A percentile compares a stretch with the other conserved stretches of the same genome.
Conservation (phyloP, 495 filamentous ascomycete genomes). For the Monascus purpureus region DNA sequence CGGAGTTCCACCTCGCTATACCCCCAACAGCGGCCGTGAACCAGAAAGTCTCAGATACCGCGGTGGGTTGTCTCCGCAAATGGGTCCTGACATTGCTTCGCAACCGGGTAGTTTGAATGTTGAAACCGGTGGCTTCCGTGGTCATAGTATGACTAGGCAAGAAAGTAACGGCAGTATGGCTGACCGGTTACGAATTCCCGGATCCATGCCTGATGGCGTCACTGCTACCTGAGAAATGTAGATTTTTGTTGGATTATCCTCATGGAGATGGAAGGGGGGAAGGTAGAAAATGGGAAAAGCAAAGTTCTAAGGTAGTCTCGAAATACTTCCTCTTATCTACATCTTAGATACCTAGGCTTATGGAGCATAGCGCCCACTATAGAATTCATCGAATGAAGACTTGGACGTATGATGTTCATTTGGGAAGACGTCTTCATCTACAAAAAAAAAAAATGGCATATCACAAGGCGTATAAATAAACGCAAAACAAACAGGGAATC, state of each 20-base stretch:
- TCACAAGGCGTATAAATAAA: too few species aligned
- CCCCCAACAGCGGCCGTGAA: constrained; percentile 11
- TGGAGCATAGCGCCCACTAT: too few species aligned
- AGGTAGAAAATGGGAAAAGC: neutral
- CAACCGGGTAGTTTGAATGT: constrained; percentile 26
- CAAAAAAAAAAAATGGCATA: too few species aligned
- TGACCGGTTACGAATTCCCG: constrained; percentile 24
- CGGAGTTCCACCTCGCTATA: constrained; percentile 10
- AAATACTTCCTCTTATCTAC: neutral
- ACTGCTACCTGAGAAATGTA: constrained; percentile 2
- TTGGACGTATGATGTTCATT: too few species aligned
- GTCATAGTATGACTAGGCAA: constrained; percentile 22
- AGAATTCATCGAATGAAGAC: too few species aligned
- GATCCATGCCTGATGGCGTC: constrained; percentile 14
- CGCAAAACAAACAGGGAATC: too few species aligned
- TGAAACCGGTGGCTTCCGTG: constrained; percentile 21
- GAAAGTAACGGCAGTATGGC: constrained; percentile 15
- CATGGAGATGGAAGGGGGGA: too few species aligned
- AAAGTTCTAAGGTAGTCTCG: too few species aligned
- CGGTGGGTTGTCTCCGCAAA: constrained; percentile 14
- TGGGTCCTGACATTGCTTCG: constrained; percentile 22
- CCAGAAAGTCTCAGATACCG: constrained; percentile 25
- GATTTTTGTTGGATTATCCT: neutral
- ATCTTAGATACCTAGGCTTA: too few species aligned
- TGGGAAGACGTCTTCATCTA: too few species aligned